These are phyloP conservation scores for Colletotrichum eleusines DNA, from an alignment of 2,329 filamentous ascomycete genomes.

Conservation along the genomic window DNA sequence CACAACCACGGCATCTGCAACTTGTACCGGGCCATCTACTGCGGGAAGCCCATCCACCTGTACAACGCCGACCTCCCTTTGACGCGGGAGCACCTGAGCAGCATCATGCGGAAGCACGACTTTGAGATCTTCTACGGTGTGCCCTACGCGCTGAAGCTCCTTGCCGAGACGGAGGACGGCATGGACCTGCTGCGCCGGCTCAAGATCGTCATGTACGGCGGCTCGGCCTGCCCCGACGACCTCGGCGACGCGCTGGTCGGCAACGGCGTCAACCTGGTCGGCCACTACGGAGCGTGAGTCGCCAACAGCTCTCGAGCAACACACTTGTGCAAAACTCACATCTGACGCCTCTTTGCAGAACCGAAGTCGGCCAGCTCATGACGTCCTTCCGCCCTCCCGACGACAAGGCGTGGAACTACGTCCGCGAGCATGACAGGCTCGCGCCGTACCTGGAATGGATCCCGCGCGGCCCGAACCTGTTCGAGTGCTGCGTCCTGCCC, in stretches of 20 bases:
- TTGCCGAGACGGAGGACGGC: constrained; percentile 69
- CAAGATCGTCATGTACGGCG: constrained; percentile 68
- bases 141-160: constrained; percentile 73
- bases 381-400: constrained; percentile 65
- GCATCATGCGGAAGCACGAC: constrained; percentile 55
- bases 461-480: constrained; percentile 51
- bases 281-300: constrained; percentile 68
- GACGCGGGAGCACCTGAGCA: constrained; percentile 61
- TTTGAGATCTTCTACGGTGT: constrained; percentile 71
- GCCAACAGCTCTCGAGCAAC: neutral
- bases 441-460: constrained; percentile 51
- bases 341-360: constrained; percentile 48
- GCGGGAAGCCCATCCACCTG: constrained; percentile 62
- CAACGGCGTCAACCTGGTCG: constrained; percentile 66
- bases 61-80: constrained; percentile 68
- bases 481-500: constrained; percentile 53
- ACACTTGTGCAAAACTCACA: neutral
- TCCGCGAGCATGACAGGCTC: constrained; percentile 60
- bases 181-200: constrained; percentile 59
- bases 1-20: constrained; percentile 70
- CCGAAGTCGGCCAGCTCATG: constrained; percentile 73
- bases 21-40: constrained; percentile 65
- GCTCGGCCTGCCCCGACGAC: constrained; percentile 69
- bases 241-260: constrained; percentile 66
- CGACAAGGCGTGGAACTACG: constrained; percentile 72